A percentile compares a stretch with the other conserved stretches of the same genome.
phyloP scores from a whole-genome alignment of 176 grass and related monocot genomes.

The Triticum urartu region DNA sequence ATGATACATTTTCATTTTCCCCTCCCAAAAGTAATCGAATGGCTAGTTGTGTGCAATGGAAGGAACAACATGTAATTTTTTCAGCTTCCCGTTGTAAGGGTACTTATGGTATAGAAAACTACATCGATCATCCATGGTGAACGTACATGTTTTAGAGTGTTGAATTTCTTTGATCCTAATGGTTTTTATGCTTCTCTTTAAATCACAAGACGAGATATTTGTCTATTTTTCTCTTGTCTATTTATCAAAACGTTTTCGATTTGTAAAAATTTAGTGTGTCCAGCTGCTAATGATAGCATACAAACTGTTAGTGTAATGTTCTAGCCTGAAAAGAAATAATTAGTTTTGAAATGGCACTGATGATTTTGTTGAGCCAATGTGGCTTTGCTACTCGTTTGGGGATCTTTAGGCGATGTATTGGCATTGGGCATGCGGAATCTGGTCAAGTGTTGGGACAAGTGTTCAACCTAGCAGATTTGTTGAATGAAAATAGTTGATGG shows the following conservation, averaged over 20 bases:
- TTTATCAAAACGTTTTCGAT: neutral
- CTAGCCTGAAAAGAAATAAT: neutral
- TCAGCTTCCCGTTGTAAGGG: neutral
- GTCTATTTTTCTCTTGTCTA: neutral
- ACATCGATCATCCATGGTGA: neutral
- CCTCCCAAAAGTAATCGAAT: neutral
- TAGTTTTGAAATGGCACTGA: neutral
- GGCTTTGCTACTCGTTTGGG: neutral
- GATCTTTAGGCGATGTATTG: neutral
- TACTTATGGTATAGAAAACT: conserved; percentile 8
- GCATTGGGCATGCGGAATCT: neutral
- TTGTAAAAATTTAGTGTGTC: neutral
- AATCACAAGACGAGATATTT: neutral
- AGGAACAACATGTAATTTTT: neutral
- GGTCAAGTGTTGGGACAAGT: neutral
- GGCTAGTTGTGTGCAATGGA: neutral
- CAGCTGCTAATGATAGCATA: neutral
- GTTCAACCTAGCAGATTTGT: neutral
- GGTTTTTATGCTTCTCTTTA: neutral
- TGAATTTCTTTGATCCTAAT: neutral
- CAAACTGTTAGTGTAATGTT: conserved; percentile 13
- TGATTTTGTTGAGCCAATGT: neutral
- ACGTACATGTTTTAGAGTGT: neutral
- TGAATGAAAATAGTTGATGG: neutral
- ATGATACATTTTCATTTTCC: neutral